These are phyloP conservation scores for Pyrenula massariospora DNA, from an alignment of 495 filamentous ascomycete genomes.

Conservation along the genomic window DNA sequence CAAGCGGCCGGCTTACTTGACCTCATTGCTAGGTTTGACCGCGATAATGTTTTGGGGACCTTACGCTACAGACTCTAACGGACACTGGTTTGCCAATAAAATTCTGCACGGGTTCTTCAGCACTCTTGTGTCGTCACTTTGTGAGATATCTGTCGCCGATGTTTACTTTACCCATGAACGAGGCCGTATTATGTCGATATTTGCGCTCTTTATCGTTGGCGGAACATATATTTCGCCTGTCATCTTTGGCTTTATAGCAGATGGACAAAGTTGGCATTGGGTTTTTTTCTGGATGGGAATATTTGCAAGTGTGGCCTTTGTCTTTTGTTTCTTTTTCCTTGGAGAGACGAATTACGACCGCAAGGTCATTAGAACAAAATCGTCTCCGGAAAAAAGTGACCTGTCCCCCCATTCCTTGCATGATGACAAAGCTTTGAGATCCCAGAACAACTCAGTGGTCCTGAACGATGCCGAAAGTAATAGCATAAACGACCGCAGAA, in stretches of 20 bases:
- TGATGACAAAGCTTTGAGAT: too few relatives aligned
- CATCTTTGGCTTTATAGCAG: constrained; percentile 57
- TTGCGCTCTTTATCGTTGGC: constrained; percentile 48
- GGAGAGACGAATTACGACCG: constrained; percentile 54
- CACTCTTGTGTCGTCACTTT: constrained; percentile 51
- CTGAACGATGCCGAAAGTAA: background rate
- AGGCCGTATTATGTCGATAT: constrained; percentile 52
- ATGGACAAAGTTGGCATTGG: constrained; percentile 51
- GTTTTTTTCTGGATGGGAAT: constrained; percentile 56
- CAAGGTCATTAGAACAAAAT: too few relatives aligned
- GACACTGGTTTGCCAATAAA: constrained; percentile 52
- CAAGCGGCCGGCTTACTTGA: constrained; percentile 48
- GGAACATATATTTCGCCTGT: constrained; percentile 56
- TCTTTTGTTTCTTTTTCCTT: constrained; percentile 57
- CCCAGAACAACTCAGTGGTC: constrained; percentile 7
- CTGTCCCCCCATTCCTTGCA: too few relatives aligned
- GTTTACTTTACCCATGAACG: constrained; percentile 58
- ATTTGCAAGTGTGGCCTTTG: constrained; percentile 38
- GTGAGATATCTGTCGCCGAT: constrained; percentile 50
- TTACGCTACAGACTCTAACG: constrained; percentile 28
- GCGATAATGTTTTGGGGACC: constrained; percentile 32
- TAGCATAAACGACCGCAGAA: background rate
- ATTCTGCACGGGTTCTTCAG: constrained; percentile 53
- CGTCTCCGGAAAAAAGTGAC: too few relatives aligned
- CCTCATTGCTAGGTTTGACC: constrained; percentile 42